Percentiles rank a stretch among this genome's conserved stretches.
phyloP scores from a whole-genome alignment of 1,284 basidiomycete genomes.

The Heterobasidion annosum region DNA sequence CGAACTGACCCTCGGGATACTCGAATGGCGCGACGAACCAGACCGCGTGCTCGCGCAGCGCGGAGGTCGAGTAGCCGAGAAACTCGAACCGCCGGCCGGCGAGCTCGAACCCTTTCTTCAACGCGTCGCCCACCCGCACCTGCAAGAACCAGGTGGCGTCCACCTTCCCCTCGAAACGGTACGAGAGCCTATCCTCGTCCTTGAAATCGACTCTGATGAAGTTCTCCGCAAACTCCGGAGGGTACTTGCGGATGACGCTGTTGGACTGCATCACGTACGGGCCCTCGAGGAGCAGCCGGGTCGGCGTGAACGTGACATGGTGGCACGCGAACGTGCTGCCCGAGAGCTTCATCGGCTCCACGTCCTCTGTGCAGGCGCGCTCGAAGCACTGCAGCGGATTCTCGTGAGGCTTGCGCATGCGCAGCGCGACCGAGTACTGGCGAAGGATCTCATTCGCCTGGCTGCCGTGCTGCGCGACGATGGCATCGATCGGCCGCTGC shows the following conservation, averaged over 20 bases:
- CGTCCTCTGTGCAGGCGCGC: background rate
- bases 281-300: constrained; percentile 61
- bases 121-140: constrained; percentile 41
- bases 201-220: constrained; percentile 75
- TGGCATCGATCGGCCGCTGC: constrained; percentile 24
- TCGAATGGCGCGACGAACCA: constrained; percentile 63
- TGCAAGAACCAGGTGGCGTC: constrained; percentile 22
- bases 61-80: constrained; percentile 63
- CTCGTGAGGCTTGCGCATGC: constrained; percentile 16
- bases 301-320: constrained; percentile 61
- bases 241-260: constrained; percentile 47
- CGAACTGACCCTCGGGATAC: constrained; percentile 18
- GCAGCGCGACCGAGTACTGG: constrained; percentile 27
- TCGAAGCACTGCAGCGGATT: constrained; percentile 36
- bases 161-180: constrained; percentile 48
- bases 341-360: constrained; percentile 7
- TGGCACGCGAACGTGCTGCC: constrained; percentile 36
- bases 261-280: constrained; percentile 59
- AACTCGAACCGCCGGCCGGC: constrained; percentile 64
- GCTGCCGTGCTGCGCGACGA: constrained; percentile 21
- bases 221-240: constrained; percentile 25
- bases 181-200: constrained; percentile 61
- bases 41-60: constrained; percentile 57
- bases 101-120: constrained; percentile 53
- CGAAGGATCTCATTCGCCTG: constrained; percentile 36